Evolutionary conservation across 257 asterid species (phyloP).

Genomic region (Solanum verrucosum): DNA sequence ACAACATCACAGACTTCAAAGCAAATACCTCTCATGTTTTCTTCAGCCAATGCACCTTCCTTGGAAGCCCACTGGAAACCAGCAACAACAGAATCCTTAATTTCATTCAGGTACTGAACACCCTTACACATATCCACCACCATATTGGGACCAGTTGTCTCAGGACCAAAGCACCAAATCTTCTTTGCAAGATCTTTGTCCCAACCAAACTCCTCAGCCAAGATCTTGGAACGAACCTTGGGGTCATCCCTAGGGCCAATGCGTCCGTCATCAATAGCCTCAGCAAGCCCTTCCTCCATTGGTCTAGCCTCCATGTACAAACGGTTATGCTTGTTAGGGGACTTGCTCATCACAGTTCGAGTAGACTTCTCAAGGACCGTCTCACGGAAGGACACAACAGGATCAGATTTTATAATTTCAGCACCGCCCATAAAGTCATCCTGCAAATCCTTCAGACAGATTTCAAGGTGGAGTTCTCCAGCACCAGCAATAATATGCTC

Average conservation of each 20-base stretch:
- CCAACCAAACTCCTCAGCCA: constrained; percentile 38
- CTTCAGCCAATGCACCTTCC: constrained; percentile 36
- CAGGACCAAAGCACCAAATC: constrained; percentile 44
- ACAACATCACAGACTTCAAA: constrained; percentile 41
- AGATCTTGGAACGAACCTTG: constrained; percentile 22
- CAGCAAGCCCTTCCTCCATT: constrained; percentile 30
- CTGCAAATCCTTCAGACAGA: constrained; percentile 28
- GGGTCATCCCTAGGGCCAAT: constrained; percentile 41
- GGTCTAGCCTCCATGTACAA: constrained; percentile 40
- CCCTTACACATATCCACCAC: constrained; percentile 45
- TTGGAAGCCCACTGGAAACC: constrained; percentile 47
- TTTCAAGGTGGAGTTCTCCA: constrained; percentile 33
- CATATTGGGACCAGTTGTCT: constrained; percentile 41
- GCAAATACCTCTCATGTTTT: constrained; percentile 40
- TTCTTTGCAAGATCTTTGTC: constrained; percentile 45
- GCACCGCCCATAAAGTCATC: constrained; percentile 38
- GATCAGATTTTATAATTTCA: constrained; percentile 20
- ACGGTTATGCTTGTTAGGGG: constrained; percentile 35
- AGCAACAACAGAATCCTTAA: constrained; percentile 43
- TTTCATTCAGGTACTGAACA: constrained; percentile 35
- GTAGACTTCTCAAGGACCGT: constrained; percentile 22
- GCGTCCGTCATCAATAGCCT: constrained; percentile 39
- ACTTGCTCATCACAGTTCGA: constrained; percentile 31
- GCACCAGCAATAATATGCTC: constrained; percentile 39
- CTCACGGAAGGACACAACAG: constrained; percentile 31